Evolutionary conservation across 2,329 filamentous ascomycete species (phyloP).

Genomic region (Aspergillus piperis): DNA sequence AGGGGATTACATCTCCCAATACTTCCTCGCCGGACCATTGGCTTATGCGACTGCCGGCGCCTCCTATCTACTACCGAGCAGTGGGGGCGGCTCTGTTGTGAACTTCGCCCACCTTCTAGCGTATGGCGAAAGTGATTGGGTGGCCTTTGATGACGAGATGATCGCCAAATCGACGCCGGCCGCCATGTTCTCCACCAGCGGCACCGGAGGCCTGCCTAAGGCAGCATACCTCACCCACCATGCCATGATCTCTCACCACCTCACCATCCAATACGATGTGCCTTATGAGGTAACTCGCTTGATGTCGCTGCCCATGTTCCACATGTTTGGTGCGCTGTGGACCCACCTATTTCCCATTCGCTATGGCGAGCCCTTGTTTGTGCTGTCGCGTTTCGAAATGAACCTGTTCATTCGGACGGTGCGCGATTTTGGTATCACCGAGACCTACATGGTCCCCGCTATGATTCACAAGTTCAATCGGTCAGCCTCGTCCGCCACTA

Average conservation of each 20-base stretch:
- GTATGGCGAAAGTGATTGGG: slow-evolving; percentile 52
- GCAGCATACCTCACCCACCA: slow-evolving; percentile 60
- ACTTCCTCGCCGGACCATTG: slow-evolving; percentile 29
- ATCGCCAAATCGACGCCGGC: slow-evolving; percentile 52
- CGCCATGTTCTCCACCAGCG: slow-evolving; percentile 56
- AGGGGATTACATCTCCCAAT: slow-evolving; percentile 32
- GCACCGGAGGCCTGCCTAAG: slow-evolving; percentile 64
- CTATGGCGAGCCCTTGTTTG: slow-evolving; percentile 49
- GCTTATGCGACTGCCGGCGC: slow-evolving; percentile 23
- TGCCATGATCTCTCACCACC: slow-evolving; percentile 57
- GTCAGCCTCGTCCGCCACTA: slow-evolving; percentile 22
- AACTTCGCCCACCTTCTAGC: slow-evolving; percentile 44
- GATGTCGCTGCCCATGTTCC: slow-evolving; percentile 56
- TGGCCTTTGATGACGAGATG: slow-evolving; percentile 45
- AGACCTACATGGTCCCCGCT: slow-evolving; percentile 52
- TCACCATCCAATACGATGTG: slow-evolving; percentile 43
- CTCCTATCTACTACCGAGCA: slow-evolving; percentile 17
- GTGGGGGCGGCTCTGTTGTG: slow-evolving; percentile 19
- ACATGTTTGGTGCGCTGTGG: slow-evolving; percentile 52
- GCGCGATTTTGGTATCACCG: slow-evolving; percentile 48
- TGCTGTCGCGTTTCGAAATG: slow-evolving; percentile 50
- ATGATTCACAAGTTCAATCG: slow-evolving; percentile 45
- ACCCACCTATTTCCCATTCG: slow-evolving; percentile 51
- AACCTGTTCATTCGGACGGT: slow-evolving; percentile 44
- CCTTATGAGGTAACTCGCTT: slow-evolving; percentile 48